Conservation (phyloP, 768 basidiomycete genomes). For the Mycena pura region DNA sequence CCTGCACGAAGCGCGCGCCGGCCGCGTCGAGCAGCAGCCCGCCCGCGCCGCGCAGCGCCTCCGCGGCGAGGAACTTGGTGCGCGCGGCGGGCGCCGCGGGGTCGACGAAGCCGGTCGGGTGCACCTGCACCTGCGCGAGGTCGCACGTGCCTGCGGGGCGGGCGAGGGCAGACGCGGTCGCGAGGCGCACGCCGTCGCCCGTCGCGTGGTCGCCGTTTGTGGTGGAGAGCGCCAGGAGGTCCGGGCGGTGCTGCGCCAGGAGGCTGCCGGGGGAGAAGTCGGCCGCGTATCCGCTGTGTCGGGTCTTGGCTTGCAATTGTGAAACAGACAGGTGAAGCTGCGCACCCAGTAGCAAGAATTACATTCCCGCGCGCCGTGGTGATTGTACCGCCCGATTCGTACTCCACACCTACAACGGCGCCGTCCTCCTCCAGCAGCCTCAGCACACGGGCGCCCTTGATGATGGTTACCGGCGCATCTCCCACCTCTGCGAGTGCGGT, state of each 20-base stretch:
- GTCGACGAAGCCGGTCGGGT: conserved; percentile 82
- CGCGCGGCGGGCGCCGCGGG: conserved; percentile 72
- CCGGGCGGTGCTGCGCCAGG: conserved; percentile 31
- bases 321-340: background rate
- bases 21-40: conserved; percentile 74
- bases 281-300: conserved; percentile 32
- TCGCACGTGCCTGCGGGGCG: conserved; percentile 25
- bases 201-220: conserved; percentile 38
- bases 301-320: background rate
- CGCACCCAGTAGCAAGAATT: conserved; percentile 32
- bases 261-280: conserved; percentile 30
- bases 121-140: conserved; percentile 36
- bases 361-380: conserved; percentile 20
- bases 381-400: conserved; percentile 22
- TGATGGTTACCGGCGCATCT: conserved; percentile 17
- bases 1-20: conserved; percentile 76
- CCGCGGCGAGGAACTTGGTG: conserved; percentile 83
- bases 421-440: conserved; percentile 27
- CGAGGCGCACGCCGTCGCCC: conserved; percentile 33
- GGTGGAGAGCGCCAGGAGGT: conserved; percentile 32
- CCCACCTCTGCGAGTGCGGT: background rate
- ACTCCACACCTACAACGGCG: conserved; percentile 32
- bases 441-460: conserved; percentile 31
- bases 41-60: conserved; percentile 83
- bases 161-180: conserved; percentile 19